Evolutionary conservation across 2,329 filamentous ascomycete genomes (phyloP), one percentile per base, ranked within the genome.

Genomic region (Didymella arachidicola): DNA sequence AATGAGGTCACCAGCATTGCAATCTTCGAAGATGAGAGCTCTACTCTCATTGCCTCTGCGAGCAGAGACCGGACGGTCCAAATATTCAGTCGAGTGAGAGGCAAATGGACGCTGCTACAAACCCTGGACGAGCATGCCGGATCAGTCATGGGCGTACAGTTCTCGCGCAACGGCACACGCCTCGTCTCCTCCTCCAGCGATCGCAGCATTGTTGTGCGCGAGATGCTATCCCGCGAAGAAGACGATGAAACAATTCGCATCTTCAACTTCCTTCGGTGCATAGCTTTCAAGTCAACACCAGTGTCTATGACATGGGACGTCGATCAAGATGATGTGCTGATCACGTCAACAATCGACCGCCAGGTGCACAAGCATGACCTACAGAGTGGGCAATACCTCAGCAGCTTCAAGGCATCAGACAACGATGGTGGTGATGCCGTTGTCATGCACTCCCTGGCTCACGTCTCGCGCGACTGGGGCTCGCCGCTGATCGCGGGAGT

Each of bases 41-140:
- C 80, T 45, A 84, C 87, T 34, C 80, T 97, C 44, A 82, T 98
- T 66, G 94, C 91, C 18, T 93, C 89, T 11, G 93, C 90, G 72
- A 66, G 69, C 27, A 86, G 95, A 64, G 95, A 99, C 77, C 89
- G 95, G 49, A 97, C 90, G n/a, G 86, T 94, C 1, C 95, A 99
- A 74, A 80, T 99, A n/a, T 98, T 97, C 73, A 83, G 86, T 60
- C 51, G 52, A n/a, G 82, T 82, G 25, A 80, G 78, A 12, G 84
- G 86, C 2, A 78, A 78, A 2, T 89, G 96, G 76, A 86, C 90
- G 57, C 85, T 97, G 57, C 86, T 97, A 50, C 95, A 99, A 75
- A 99, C 95, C 0, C 85, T 98, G 72, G 88, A 91, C 55, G 94
- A 99, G 67, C 96, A 98, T 76, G 88, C 93, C 29, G 92, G 93